These are phyloP conservation scores for Fusarium udum DNA, from an alignment of 2,329 filamentous ascomycete species.

Conservation along the genomic window DNA sequence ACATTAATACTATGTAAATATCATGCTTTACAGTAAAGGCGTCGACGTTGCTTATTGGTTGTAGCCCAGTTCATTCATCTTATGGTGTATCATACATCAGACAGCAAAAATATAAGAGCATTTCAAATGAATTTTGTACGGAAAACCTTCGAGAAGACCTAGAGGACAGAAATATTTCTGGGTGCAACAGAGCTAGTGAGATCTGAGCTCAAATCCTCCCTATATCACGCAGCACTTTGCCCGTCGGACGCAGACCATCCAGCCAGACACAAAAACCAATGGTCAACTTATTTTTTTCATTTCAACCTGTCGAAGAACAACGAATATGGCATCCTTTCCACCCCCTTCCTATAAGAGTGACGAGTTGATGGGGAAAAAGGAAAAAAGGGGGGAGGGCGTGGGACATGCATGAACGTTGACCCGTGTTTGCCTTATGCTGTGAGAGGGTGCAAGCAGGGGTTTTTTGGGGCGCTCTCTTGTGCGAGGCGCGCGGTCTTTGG, in stretches of 20 bases:
- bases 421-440: constrained; percentile 29
- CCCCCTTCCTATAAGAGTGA: constrained; percentile 29
- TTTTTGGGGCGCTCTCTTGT: constrained; percentile 26
- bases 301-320: constrained; percentile 47
- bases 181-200: constrained; percentile 42
- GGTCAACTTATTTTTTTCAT: constrained; percentile 45
- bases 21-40: neutral
- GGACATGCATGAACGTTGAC: constrained; percentile 37
- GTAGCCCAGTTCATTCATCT: neutral
- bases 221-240: constrained; percentile 30
- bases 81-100: neutral
- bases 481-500: constrained; percentile 21
- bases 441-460: constrained; percentile 24
- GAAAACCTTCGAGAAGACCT: constrained; percentile 46
- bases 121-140: constrained; percentile 46
- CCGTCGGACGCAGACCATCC: constrained; percentile 28
- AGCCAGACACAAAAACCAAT: constrained; percentile 42
- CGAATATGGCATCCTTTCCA: constrained; percentile 33
- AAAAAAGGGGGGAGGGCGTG: constrained; percentile 17
- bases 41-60: neutral
- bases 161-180: constrained; percentile 43
- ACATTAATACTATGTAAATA: too few relatives aligned
- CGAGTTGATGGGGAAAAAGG: constrained; percentile 3
- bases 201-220: constrained; percentile 36
- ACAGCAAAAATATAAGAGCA: constrained; percentile 27